phyloP scores from a whole-genome alignment of 129 eudicot genomes.

The Dittrichia graveolens region DNA sequence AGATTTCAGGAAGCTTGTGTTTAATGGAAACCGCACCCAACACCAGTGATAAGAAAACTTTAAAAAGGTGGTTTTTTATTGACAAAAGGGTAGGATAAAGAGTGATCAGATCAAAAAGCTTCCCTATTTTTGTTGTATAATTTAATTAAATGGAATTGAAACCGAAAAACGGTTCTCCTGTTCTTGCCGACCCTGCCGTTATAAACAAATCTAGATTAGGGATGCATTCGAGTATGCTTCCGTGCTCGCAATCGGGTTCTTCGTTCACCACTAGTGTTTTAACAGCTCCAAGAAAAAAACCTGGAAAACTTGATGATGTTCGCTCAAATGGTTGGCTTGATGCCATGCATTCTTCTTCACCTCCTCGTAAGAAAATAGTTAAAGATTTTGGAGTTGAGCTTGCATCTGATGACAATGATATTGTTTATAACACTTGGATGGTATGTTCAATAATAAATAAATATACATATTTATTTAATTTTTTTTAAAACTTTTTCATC shows the following conservation, averaged over 20 bases:
- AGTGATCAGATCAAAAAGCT: slow-evolving; percentile 9
- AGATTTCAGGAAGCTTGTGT: slow-evolving; percentile 48
- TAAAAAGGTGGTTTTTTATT: slow-evolving; percentile 85
- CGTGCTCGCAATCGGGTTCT: slow-evolving; percentile 63
- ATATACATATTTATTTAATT: neutral
- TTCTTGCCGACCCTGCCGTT: slow-evolving; percentile 68
- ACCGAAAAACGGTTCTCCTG: slow-evolving; percentile 62
- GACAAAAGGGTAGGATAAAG: slow-evolving; percentile 72
- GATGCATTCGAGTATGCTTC: slow-evolving; percentile 47
- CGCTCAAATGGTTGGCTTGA: slow-evolving; percentile 87
- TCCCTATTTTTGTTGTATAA: neutral
- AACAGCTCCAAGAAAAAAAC: slow-evolving; percentile 64
- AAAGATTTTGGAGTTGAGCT: slow-evolving; percentile 55
- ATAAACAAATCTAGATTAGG: slow-evolving; percentile 71
- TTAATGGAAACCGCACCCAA: slow-evolving; percentile 69
- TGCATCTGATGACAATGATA: slow-evolving; percentile 65
- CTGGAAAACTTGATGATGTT: slow-evolving; percentile 75
- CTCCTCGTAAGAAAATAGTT: slow-evolving; percentile 69
- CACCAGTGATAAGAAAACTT: slow-evolving; percentile 68
- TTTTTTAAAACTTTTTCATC: neutral
- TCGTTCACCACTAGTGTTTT: slow-evolving; percentile 47
- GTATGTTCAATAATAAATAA: slow-evolving; percentile 35
- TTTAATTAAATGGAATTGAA: slow-evolving; percentile 57
- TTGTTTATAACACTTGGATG: slow-evolving; percentile 70
- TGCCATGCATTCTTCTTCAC: slow-evolving; percentile 90